Percentiles rank a stretch among this genome's conserved stretches.
phyloP scores from a whole-genome alignment of 345 rosid species.

The Noccaea caerulescens region DNA sequence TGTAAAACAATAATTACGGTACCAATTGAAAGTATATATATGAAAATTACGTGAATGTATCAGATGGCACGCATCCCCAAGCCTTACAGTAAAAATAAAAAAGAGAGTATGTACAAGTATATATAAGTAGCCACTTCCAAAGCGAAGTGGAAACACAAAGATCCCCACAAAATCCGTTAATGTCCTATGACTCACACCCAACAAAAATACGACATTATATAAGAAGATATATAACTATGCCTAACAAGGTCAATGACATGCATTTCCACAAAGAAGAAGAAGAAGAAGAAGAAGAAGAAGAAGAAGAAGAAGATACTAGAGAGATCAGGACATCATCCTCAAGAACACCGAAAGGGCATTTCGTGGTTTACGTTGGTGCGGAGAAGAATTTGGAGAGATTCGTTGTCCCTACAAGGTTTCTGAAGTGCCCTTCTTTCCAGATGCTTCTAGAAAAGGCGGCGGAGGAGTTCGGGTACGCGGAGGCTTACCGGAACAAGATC shows the following conservation, averaged over 20 bases:
- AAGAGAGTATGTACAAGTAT: constrained; percentile 11
- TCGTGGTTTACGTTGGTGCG: constrained; percentile 43
- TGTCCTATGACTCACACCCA: constrained; percentile 34
- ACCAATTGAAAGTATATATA: neutral
- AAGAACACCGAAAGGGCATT: constrained; percentile 43
- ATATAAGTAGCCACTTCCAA: constrained; percentile 34
- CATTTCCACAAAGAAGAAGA: constrained; percentile 19
- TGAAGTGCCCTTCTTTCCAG: constrained; percentile 39
- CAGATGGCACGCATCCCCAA: constrained; percentile 42
- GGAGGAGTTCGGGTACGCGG: constrained; percentile 40
- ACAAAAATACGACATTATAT: constrained; percentile 5
- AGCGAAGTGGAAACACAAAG: constrained; percentile 34
- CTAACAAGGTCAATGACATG: constrained; percentile 37
- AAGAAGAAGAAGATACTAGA: constrained; percentile 7
- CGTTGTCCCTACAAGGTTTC: constrained; percentile 40
- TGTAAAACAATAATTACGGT: too few relatives aligned
- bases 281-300: constrained; percentile 17
- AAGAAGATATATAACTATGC: constrained; percentile 33
- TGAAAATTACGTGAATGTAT: neutral
- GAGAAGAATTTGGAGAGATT: constrained; percentile 38
- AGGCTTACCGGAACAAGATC: constrained; percentile 42
- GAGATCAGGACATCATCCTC: constrained; percentile 15
- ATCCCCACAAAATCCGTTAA: constrained; percentile 42
- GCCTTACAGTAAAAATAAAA: constrained; percentile 16
- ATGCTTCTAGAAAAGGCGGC: constrained; percentile 43